Evolutionary conservation across 129 eudicot species (phyloP).

Genomic region (Sambucus nigra): DNA sequence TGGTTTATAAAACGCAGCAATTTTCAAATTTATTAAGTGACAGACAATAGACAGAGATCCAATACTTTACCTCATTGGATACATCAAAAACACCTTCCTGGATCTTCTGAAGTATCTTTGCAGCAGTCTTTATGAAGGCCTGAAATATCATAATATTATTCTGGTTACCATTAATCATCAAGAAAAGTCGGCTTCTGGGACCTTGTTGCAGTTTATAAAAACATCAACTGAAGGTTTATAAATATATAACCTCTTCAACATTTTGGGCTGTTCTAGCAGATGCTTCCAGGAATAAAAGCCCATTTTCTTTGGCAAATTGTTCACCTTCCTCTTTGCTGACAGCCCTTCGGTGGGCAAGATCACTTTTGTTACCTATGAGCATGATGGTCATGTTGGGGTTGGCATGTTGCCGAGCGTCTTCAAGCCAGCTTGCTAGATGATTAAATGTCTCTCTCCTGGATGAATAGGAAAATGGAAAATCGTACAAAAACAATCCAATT

Average conservation of each 20-base stretch:
- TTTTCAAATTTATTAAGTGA: not conserved
- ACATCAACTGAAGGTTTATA: not conserved
- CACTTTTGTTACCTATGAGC: conserved; percentile 85
- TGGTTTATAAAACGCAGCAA: not conserved
- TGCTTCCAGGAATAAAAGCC: conserved; percentile 73
- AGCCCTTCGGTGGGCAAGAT: conserved; percentile 84
- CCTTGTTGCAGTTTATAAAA: not conserved
- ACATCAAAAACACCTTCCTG: conserved; percentile 80
- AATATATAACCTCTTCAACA: conserved; percentile 68
- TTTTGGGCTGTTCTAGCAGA: conserved; percentile 82
- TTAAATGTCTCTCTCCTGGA: conserved; percentile 80
- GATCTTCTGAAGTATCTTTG: conserved; percentile 63
- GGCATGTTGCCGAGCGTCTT: conserved; percentile 91
- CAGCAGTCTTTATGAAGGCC: conserved; percentile 78
- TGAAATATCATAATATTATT: conserved; percentile 12
- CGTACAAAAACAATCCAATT: too few species aligned
- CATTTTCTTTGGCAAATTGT: conserved; percentile 86
- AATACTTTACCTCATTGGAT: conserved; percentile 59
- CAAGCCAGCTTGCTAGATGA: conserved; percentile 91
- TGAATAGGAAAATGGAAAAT: not conserved
- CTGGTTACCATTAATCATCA: too few species aligned
- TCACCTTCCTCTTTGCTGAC: conserved; percentile 90
- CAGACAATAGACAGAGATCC: too few species aligned
- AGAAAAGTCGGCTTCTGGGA: not conserved
- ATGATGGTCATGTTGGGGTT: conserved; percentile 86